phyloP scores from a whole-genome alignment of 441 rosid species.

The Gossypium davidsonii region DNA sequence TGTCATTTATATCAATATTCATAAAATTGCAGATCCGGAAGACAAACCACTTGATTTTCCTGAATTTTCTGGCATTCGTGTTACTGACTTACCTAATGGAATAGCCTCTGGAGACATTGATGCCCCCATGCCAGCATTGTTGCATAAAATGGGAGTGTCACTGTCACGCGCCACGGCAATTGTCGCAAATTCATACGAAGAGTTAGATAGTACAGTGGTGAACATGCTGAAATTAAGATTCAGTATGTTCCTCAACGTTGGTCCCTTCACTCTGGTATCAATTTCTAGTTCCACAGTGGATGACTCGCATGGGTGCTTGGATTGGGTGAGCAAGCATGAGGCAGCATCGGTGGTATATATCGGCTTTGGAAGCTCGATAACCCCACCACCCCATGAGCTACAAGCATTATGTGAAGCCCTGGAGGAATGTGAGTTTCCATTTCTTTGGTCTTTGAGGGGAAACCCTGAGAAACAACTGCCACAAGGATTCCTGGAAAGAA shows the following conservation, averaged over 20 bases:
- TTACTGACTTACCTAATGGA: constrained; percentile 21
- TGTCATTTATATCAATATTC: neutral
- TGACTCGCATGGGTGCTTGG: constrained; percentile 35
- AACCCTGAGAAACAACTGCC: constrained; percentile 26
- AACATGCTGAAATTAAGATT: constrained; percentile 20
- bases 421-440: constrained; percentile 25
- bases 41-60: constrained; percentile 22
- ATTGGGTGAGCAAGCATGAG: constrained; percentile 32
- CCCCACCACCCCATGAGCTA: constrained; percentile 36
- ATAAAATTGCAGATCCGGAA: neutral
- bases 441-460: constrained; percentile 48
- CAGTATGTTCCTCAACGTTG: constrained; percentile 20
- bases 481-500: constrained; percentile 25
- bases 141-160: constrained; percentile 20
- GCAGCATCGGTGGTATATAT: constrained; percentile 32
- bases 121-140: neutral
- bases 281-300: neutral
- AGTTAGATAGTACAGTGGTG: constrained; percentile 16
- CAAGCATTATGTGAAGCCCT: constrained; percentile 35
- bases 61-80: constrained; percentile 18
- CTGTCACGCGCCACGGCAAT: constrained; percentile 25
- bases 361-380: constrained; percentile 33
- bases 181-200: constrained; percentile 20
- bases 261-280: constrained; percentile 24
- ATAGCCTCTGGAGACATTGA: neutral